phyloP scores from a whole-genome alignment of 164 flowering plant genomes.

The Hamamelis virginiana region DNA sequence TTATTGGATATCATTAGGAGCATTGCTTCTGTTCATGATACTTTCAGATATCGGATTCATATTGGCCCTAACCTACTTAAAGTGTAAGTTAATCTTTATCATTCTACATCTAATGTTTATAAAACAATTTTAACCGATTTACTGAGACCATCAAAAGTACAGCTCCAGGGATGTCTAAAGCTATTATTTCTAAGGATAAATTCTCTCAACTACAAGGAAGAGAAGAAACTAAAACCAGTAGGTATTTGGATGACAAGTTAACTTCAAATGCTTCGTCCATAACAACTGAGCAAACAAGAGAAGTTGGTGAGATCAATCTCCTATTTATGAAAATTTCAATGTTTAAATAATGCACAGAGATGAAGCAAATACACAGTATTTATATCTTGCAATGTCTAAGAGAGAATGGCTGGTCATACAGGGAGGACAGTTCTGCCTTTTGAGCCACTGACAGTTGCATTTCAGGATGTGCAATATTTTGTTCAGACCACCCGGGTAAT shows the following conservation, averaged over 20 bases:
- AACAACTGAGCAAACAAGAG: slow-evolving; percentile 6
- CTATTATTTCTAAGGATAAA: slow-evolving; percentile 39
- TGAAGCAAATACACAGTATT: background rate
- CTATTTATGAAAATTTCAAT: background rate
- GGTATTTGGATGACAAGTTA: slow-evolving; percentile 1
- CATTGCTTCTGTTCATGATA: slow-evolving; percentile 39
- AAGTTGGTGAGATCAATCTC: slow-evolving; percentile 10
- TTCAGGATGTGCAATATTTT: slow-evolving; percentile 44
- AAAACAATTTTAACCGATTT: background rate
- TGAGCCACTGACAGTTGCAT: slow-evolving; percentile 41
- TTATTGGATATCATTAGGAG: slow-evolving; percentile 55
- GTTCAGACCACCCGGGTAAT: slow-evolving; percentile 46
- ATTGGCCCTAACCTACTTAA: slow-evolving; percentile 42
- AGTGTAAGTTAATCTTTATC: slow-evolving; percentile 28
- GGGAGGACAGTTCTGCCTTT: slow-evolving; percentile 39
- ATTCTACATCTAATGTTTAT: background rate
- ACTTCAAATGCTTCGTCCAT: background rate
- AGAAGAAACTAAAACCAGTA: slow-evolving; percentile 11
- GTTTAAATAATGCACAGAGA: background rate
- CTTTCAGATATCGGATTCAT: slow-evolving; percentile 42
- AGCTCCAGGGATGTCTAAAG: slow-evolving; percentile 33
- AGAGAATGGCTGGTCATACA: slow-evolving; percentile 13
- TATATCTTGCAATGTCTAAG: background rate
- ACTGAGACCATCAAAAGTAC: slow-evolving; percentile 7
- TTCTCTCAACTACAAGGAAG: slow-evolving; percentile 27